Evolutionary conservation across 495 filamentous ascomycete genomes (phyloP).

Genomic region (Sordaria brevicollis): DNA sequence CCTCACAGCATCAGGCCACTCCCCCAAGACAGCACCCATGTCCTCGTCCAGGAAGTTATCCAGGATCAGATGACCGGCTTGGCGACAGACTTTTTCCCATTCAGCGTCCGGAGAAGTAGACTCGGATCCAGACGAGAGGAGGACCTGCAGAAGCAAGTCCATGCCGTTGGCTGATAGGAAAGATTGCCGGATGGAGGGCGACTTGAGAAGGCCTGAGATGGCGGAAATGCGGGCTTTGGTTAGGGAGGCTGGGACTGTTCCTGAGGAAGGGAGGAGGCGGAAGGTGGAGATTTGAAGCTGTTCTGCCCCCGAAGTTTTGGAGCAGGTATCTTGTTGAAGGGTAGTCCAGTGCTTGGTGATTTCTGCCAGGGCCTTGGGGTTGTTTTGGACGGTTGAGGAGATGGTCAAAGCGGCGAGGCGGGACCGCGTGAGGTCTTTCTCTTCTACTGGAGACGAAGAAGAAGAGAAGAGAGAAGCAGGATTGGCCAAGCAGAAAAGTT

Average conservation of each 20-base stretch:
- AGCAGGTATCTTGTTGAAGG: constrained; percentile 21
- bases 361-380: constrained; percentile 45
- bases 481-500: constrained; percentile 34
- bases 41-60: constrained; percentile 52
- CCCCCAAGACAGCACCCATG: constrained; percentile 41
- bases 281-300: constrained; percentile 9
- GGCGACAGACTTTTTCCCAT: constrained; percentile 31
- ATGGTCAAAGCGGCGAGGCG: constrained; percentile 43
- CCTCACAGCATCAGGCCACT: constrained; percentile 29
- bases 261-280: constrained; percentile 20
- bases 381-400: constrained; percentile 49
- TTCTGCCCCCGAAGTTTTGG: not conserved
- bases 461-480: constrained; percentile 4
- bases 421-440: constrained; percentile 19
- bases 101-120: too few relatives aligned
- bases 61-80: constrained; percentile 40
- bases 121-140: constrained; percentile 18
- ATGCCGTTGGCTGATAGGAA: constrained; percentile 42
- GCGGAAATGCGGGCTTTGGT: constrained; percentile 28
- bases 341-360: constrained; percentile 31
- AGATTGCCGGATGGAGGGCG: constrained; percentile 31
- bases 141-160: constrained; percentile 34
- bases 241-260: constrained; percentile 14
- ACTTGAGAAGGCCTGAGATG: constrained; percentile 34
- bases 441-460: not conserved